phyloP scores from a whole-genome alignment of 108 stramenopile species.

The Conticribra guillardii region DNA sequence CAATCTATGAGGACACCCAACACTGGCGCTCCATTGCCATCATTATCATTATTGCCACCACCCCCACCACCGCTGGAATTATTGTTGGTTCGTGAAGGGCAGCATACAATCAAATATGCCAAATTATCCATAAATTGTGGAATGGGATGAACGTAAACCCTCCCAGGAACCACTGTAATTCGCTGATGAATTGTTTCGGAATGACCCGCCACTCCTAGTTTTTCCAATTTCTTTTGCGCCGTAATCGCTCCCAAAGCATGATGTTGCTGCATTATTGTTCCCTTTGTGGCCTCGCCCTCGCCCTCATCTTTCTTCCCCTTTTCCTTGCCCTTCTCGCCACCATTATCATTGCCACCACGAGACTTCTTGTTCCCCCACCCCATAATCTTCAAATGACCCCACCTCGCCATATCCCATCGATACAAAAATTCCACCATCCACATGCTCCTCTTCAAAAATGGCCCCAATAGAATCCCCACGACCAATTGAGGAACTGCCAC shows the following conservation, averaged over 20 bases:
- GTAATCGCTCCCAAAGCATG: too few relatives aligned
- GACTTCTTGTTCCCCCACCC: conserved; percentile 13
- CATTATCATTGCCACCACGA: neutral
- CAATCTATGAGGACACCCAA: conserved; percentile 73
- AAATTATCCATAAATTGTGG: conserved; percentile 77
- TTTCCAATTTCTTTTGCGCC: conserved; percentile 12
- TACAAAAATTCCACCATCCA: conserved; percentile 86
- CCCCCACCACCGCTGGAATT: neutral
- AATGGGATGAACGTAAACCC: conserved; percentile 82
- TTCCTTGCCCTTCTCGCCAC: neutral
- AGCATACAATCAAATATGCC: conserved; percentile 76
- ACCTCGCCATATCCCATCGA: conserved; percentile 60
- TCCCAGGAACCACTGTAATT: conserved; percentile 61
- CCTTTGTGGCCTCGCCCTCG: neutral
- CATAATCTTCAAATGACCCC: conserved; percentile 72
- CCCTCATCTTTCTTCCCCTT: conserved; percentile 47
- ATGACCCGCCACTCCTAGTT: conserved; percentile 47
- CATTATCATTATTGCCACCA: neutral
- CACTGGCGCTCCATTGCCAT: conserved; percentile 26
- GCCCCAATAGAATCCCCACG: conserved; percentile 67
- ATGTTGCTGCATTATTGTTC: too few relatives aligned
- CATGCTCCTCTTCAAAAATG: conserved; percentile 48
- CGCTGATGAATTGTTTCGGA: conserved; percentile 76
- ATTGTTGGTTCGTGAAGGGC: conserved; percentile 13
- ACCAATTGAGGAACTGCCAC: conserved; percentile 64